These are phyloP conservation scores for Coix lacrymajobi DNA, from an alignment of 176 grass and related monocot genomes.

Conservation along the genomic window DNA sequence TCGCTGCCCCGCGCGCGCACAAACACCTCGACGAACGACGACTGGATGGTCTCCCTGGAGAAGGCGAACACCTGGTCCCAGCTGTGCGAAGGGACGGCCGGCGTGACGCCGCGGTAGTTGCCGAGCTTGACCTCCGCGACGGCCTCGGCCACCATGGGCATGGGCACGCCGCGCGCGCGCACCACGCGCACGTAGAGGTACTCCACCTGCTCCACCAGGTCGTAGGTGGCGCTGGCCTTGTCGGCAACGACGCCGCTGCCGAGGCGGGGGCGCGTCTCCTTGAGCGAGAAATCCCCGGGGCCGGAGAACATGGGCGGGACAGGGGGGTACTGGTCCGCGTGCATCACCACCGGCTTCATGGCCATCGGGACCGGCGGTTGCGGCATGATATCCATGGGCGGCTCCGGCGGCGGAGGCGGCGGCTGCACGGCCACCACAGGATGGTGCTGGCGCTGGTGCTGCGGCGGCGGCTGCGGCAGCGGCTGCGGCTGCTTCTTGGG, in stretches of 20 bases:
- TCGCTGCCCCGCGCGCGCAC: conserved; percentile 66
- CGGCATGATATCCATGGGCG: conserved; percentile 32
- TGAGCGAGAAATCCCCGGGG: conserved; percentile 57
- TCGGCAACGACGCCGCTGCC: conserved; percentile 46
- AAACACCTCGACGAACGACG: conserved; percentile 65
- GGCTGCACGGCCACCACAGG: conserved; percentile 27
- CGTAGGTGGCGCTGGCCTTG: conserved; percentile 77
- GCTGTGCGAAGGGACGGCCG: conserved; percentile 19
- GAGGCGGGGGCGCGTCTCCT: conserved; percentile 73
- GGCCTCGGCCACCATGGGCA: conserved; percentile 30
- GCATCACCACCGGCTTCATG: conserved; percentile 38
- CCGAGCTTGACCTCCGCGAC: conserved; percentile 90
- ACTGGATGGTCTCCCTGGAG: conserved; percentile 82
- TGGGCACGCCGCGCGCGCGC: conserved; percentile 51
- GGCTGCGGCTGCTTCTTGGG: conserved; percentile 32
- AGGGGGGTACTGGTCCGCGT: conserved; percentile 58
- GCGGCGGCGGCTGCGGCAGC: conserved; percentile 10
- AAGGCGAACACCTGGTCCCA: conserved; percentile 96
- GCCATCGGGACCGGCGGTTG: background rate
- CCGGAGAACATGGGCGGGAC: conserved; percentile 27
- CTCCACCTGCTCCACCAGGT: conserved; percentile 90
- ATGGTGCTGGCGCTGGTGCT: background rate
- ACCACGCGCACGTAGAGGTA: conserved; percentile 92
- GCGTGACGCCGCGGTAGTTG: conserved; percentile 88
- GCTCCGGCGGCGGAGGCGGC: conserved; percentile 25